A percentile compares a stretch with the other conserved stretches of the same genome.
phyloP scores from a whole-genome alignment of 495 filamentous ascomycete genomes.

The Aspergillus sparsus region DNA sequence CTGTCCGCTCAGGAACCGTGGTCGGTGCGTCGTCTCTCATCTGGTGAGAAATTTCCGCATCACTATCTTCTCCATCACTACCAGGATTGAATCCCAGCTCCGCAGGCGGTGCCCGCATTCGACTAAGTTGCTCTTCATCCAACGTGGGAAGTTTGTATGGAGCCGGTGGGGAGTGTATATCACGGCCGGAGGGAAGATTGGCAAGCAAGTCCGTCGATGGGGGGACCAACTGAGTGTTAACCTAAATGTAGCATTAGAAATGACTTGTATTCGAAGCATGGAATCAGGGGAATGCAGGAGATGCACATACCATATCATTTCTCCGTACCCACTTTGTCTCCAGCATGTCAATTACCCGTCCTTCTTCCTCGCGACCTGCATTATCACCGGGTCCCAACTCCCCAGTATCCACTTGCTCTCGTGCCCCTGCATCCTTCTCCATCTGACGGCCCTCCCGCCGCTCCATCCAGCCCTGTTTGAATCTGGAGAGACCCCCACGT shows the following conservation, averaged over 20 bases:
- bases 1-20: constrained; percentile 38
- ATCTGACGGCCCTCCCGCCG: constrained; percentile 55
- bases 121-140: constrained; percentile 55
- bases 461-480: constrained; percentile 54
- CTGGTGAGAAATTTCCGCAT: constrained; percentile 45
- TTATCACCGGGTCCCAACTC: constrained; percentile 73
- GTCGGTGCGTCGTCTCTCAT: constrained; percentile 46
- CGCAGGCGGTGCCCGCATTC: constrained; percentile 46
- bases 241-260: constrained; percentile 43
- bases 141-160: constrained; percentile 60
- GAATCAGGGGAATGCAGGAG: not conserved
- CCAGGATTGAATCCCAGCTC: constrained; percentile 36
- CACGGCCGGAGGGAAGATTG: constrained; percentile 81
- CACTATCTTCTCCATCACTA: constrained; percentile 45
- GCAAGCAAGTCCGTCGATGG: constrained; percentile 66
- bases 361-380: constrained; percentile 81
- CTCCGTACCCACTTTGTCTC: constrained; percentile 87
- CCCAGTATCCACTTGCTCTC: constrained; percentile 54
- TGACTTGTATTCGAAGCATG: not conserved
- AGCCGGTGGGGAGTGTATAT: constrained; percentile 68
- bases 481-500: constrained; percentile 50
- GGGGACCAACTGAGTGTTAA: constrained; percentile 78
- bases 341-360: constrained; percentile 80
- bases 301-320: constrained; percentile 79
- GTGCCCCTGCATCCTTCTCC: constrained; percentile 68